These are phyloP conservation scores for Ophiognomonia clavigignenti-juglandacearum DNA, from an alignment of 2,329 filamentous ascomycete genomes.

Conservation along the genomic window DNA sequence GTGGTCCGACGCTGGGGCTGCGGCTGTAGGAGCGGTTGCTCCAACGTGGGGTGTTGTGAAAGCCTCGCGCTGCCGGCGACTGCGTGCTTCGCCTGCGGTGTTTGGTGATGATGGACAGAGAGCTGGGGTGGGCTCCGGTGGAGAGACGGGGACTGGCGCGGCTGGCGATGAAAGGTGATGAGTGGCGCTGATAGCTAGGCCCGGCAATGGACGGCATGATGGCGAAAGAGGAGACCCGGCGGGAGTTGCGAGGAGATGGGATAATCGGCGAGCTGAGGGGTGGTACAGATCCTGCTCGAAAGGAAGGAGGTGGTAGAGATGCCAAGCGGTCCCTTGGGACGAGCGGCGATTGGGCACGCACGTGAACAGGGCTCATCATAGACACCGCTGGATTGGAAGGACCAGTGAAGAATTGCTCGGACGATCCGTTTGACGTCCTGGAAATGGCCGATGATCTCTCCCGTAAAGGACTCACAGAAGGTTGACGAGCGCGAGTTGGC, in stretches of 20 bases:
- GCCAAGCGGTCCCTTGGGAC: slow-evolving; percentile 32
- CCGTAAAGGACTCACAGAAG: slow-evolving; percentile 35
- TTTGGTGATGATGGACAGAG: slow-evolving; percentile 20
- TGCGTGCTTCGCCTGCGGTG: slow-evolving; percentile 45
- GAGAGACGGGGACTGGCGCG: slow-evolving; percentile 26
- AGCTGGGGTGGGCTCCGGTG: slow-evolving; percentile 31
- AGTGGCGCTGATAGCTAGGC: slow-evolving; percentile 28
- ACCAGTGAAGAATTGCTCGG: slow-evolving; percentile 33
- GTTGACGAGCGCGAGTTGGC: slow-evolving; percentile 37
- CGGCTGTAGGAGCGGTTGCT: slow-evolving; percentile 34
- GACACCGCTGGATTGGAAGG: slow-evolving; percentile 24
- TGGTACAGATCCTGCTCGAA: slow-evolving; percentile 51
- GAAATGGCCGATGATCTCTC: slow-evolving; percentile 18
- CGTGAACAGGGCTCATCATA: slow-evolving; percentile 25
- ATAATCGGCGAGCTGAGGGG: slow-evolving; percentile 28
- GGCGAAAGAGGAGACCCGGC: slow-evolving; percentile 4
- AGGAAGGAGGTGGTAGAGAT: slow-evolving; percentile 43
- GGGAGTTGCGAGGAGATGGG: slow-evolving; percentile 24
- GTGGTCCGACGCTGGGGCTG: slow-evolving; percentile 26
- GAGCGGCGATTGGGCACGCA: slow-evolving; percentile 36
- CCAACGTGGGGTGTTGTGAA: slow-evolving; percentile 51
- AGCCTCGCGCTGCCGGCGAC: slow-evolving; percentile 46
- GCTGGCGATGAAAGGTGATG: slow-evolving; percentile 30
- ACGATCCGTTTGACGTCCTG: slow-evolving; percentile 37
- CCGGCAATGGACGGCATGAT: neutral